Conservation (phyloP, 75 land plant species). For the Chamaecyparis obtusa region DNA sequence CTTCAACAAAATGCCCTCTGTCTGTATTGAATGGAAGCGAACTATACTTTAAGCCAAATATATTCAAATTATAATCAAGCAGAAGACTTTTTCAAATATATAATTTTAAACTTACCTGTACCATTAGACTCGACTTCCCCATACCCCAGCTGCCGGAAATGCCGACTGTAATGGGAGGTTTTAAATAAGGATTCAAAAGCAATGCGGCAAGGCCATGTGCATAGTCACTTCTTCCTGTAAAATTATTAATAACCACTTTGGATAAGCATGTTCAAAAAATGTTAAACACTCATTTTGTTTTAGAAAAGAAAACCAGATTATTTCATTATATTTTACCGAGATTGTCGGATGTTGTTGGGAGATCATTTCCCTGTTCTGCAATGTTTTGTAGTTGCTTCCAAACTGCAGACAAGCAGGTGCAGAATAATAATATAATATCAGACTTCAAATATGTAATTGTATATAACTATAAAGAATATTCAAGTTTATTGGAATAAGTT, state of each 20-base stretch:
- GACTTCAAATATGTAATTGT: not conserved
- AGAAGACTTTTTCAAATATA: too few species aligned
- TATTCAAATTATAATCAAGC: too few species aligned
- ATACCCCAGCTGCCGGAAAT: not conserved
- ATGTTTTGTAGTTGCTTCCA: not conserved
- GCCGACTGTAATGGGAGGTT: not conserved
- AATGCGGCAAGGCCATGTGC: too few species aligned
- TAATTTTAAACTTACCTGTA: not conserved
- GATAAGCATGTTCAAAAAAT: not conserved
- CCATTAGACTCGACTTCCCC: not conserved
- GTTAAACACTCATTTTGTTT: not conserved
- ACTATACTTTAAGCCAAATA: not conserved
- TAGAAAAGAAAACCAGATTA: too few species aligned
- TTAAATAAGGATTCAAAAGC: not conserved
- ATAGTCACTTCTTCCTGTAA: too few species aligned
- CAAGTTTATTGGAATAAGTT: not conserved
- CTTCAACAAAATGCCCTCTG: too few species aligned
- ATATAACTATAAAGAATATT: not conserved
- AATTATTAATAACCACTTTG: not conserved
- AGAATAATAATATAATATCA: not conserved
- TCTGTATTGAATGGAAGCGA: not conserved
- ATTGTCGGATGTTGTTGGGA: not conserved
- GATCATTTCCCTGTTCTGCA: not conserved
- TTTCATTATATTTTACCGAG: not conserved
- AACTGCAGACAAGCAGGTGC: not conserved